phyloP scores from a whole-genome alignment of 371 early-diverging fungal species.

The Chytridiales sp. region DNA sequence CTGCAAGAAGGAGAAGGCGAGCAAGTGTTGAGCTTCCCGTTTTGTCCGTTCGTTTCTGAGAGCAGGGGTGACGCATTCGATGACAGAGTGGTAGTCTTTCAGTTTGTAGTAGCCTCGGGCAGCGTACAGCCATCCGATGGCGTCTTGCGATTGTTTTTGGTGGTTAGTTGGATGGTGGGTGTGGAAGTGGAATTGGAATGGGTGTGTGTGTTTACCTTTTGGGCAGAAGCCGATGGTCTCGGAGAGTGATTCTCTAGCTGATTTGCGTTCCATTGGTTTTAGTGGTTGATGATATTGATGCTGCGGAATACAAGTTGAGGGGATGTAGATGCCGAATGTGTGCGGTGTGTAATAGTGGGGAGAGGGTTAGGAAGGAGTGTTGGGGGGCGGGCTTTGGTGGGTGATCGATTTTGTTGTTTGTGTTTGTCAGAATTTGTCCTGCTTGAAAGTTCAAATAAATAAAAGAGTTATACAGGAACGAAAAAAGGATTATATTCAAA shows the following conservation, averaged over 20 bases:
- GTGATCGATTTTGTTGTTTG: neutral
- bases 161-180: neutral
- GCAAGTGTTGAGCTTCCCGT: constrained; percentile 56
- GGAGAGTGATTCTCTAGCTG: constrained; percentile 46
- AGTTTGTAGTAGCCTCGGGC: constrained; percentile 62
- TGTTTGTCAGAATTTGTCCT: neutral
- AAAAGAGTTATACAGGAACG: too few relatives aligned
- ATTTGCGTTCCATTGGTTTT: constrained; percentile 34
- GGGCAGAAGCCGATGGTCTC: constrained; percentile 55
- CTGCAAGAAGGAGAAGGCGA: constrained; percentile 54
- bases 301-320: too few relatives aligned
- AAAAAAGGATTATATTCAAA: too few relatives aligned
- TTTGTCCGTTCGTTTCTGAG: constrained; percentile 58
- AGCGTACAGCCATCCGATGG: constrained; percentile 59
- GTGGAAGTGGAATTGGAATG: neutral
- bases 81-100: constrained; percentile 55
- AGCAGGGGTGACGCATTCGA: constrained; percentile 57
- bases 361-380: too few relatives aligned
- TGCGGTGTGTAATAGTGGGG: too few relatives aligned
- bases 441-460: too few relatives aligned
- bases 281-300: neutral
- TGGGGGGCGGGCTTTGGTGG: neutral
- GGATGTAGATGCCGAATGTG: too few relatives aligned
- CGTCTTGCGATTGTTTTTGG: constrained; percentile 32
- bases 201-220: constrained; percentile 43